Conservation (phyloP, 2,329 filamentous ascomycete genomes). For the Ceratocystis cubensis region DNA sequence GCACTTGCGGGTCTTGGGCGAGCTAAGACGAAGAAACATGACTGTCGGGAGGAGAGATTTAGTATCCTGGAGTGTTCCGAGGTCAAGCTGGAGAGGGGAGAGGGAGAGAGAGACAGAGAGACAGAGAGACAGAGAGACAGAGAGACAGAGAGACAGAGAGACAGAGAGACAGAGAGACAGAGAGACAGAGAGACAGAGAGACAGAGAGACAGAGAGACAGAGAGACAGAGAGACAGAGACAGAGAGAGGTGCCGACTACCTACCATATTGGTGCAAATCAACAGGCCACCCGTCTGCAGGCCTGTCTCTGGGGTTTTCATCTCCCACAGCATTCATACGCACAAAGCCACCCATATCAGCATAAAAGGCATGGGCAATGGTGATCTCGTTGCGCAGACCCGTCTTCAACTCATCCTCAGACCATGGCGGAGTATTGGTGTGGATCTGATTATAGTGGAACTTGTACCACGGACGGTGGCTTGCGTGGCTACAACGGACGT, state of each 20-base stretch:
- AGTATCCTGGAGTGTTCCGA: not conserved
- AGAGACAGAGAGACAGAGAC: no score
- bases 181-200: not conserved
- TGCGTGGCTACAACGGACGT: not conserved
- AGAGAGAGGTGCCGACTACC: not conserved
- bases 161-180: no score
- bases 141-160: no score
- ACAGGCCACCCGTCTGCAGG: not conserved
- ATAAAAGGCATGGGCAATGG: constrained; percentile 27
- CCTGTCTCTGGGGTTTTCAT: not conserved
- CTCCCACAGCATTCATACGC: not conserved
- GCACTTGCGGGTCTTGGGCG: not conserved
- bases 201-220: no score
- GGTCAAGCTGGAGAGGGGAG: not conserved
- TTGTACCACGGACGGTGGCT: not conserved
- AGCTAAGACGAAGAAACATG: constrained; percentile 7
- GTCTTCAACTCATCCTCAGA: constrained; percentile 1
- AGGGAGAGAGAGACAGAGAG: no score
- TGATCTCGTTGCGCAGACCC: constrained; percentile 23
- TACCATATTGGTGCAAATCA: constrained; percentile 14
- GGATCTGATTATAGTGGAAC: constrained; percentile 2
- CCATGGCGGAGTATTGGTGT: not conserved
- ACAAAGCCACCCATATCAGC: constrained; percentile 27
- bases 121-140: not conserved
- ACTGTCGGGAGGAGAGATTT: not conserved